These are phyloP conservation scores for Penicillium vulpinum DNA, from an alignment of 2,329 filamentous ascomycete genomes.

Conservation along the genomic window DNA sequence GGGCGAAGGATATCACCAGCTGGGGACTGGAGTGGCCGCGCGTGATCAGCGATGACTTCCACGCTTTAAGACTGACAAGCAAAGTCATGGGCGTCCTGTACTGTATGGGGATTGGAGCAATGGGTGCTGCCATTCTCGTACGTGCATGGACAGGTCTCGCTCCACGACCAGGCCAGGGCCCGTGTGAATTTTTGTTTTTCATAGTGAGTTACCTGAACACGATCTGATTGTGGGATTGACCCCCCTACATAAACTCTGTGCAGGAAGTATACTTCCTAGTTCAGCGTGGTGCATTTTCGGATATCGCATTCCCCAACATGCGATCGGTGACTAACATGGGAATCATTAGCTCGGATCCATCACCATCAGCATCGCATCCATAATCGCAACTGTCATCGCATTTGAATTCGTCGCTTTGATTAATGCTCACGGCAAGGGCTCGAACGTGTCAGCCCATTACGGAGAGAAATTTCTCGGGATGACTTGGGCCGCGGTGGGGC, in stretches of 20 bases:
- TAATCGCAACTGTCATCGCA: slow-evolving; percentile 66
- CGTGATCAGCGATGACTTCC: slow-evolving; percentile 55
- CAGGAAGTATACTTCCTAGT: background rate
- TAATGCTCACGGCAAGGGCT: slow-evolving; percentile 53
- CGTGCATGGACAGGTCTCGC: slow-evolving; percentile 49
- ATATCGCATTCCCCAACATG: background rate
- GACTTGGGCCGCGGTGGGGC: slow-evolving; percentile 58
- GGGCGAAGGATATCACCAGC: slow-evolving; percentile 52
- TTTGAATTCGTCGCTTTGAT: slow-evolving; percentile 55
- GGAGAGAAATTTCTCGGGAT: slow-evolving; percentile 59
- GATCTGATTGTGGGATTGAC: background rate
- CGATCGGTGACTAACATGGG: background rate
- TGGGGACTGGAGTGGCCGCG: slow-evolving; percentile 58
- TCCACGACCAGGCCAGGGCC: slow-evolving; percentile 47
- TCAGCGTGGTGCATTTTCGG: background rate
- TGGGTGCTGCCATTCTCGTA: slow-evolving; percentile 52
- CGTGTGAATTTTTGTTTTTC: slow-evolving; percentile 53
- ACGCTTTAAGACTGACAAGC: slow-evolving; percentile 51
- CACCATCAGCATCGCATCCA: slow-evolving; percentile 69
- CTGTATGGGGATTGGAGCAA: slow-evolving; percentile 56
- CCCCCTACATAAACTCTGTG: background rate
- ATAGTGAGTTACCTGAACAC: slow-evolving; percentile 33
- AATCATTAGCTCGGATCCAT: slow-evolving; percentile 51
- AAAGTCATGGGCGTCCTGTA: slow-evolving; percentile 61
- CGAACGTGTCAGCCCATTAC: slow-evolving; percentile 52